These are phyloP conservation scores for Sordariomycetes sp. DNA, from an alignment of 2,329 filamentous ascomycete genomes.

Conservation along the genomic window DNA sequence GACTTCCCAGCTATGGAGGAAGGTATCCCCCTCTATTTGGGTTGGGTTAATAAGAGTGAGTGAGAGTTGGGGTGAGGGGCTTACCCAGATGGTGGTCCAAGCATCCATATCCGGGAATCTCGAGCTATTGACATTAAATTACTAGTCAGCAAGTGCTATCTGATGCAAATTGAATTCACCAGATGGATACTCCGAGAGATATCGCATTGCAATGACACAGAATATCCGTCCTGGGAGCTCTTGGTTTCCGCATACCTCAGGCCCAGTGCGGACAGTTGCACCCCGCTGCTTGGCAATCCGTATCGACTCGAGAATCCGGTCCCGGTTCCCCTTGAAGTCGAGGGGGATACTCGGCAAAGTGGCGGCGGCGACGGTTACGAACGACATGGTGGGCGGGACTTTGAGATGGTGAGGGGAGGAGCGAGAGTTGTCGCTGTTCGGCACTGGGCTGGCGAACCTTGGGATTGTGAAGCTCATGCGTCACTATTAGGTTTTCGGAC, in stretches of 20 bases:
- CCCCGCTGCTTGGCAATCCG: conserved; percentile 42
- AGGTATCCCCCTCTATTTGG: conserved; percentile 13
- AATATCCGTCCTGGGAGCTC: background rate
- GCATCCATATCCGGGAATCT: conserved; percentile 20
- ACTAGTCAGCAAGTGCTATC: background rate
- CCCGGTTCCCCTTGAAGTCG: conserved; percentile 50
- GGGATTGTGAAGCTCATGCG: background rate
- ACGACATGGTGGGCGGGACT: conserved; percentile 11
- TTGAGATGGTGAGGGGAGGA: background rate
- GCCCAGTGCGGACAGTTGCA: conserved; percentile 48
- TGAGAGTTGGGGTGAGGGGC: background rate
- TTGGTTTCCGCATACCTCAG: conserved; percentile 17
- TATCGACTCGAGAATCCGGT: conserved; percentile 51
- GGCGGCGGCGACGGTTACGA: conserved; percentile 20
- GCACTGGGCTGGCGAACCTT: conserved; percentile 2
- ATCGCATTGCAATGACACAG: background rate
- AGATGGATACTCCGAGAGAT: too few relatives aligned
- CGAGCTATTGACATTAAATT: conserved; percentile 11
- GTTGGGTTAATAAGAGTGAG: background rate
- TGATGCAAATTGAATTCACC: too few relatives aligned
- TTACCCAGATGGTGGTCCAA: conserved; percentile 18
- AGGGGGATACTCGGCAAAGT: conserved; percentile 27
- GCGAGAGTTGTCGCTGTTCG: background rate
- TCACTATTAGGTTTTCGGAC: background rate
- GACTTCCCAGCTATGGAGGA: conserved; percentile 17